Evolutionary conservation across 176 grass and related monocot genomes (phyloP), one percentile per base, ranked within the genome.

Genomic region (Metroxylon sagu): DNA sequence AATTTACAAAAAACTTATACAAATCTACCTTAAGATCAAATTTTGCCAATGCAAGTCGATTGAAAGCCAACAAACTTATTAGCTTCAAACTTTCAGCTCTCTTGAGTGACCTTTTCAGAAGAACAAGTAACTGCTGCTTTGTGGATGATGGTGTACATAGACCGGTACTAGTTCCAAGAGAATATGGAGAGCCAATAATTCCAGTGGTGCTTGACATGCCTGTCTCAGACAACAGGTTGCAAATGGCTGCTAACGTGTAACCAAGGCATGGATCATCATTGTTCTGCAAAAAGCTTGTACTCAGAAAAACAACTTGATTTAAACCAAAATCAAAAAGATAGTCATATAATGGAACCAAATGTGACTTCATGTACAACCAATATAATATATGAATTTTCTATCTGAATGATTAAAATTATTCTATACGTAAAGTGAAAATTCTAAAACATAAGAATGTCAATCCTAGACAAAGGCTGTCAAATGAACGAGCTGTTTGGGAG

Each of bases 231-330:
- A 97, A 69, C 16, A 97, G 78, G 59, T 88, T 83, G 43, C 83
- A 97, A 79, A 97, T 91, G 57, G 87, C 87, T 64, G 83, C 74
- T 76, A 97, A 82, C 57, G 89, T 90, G 68, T 88, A 97, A 66
- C 87, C 83, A 75, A 97, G 83, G 73, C 92, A 91, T 52, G 84
- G 64, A 49, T 97, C 92, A 56, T 97, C 92, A 78, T 85, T 97
- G 56, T 91, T 91, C 92, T 97, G 87, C 74, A 82, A 71, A 74
- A 68, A 49, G 16, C 53, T 4, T 2, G 35, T 8, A 25, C 16
- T 69, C 31, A 61, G 56, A 35, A 26, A 17, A 27, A 25, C n/a
- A 27, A 43, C 35, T 43, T 43, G 35, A 43, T 43, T 43, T 43
- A 43, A 12, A 43, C 35, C 8, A 43, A 43, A 43, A 43, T 43